These are phyloP conservation scores for Sugiyamaella castrensis DNA, from an alignment of 1,139 yeast species.

Conservation along the genomic window DNA sequence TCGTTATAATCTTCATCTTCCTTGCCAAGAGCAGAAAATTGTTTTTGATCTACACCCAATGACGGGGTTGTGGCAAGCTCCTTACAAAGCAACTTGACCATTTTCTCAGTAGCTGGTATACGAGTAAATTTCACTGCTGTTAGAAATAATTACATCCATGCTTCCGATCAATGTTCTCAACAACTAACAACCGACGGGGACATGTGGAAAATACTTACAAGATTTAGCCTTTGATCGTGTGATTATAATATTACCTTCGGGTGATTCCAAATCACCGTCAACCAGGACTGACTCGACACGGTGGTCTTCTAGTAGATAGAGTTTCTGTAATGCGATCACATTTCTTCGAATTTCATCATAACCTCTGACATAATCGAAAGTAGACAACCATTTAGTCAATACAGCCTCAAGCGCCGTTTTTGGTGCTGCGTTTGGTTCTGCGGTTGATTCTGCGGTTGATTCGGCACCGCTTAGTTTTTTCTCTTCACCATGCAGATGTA, in stretches of 20 bases:
- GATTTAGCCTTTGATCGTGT: constrained; percentile 80
- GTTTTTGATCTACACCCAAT: constrained; percentile 36
- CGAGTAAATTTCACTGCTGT: constrained; percentile 59
- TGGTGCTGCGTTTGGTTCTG: too few species aligned
- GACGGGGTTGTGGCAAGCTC: constrained; percentile 53
- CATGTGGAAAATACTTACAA: constrained; percentile 30
- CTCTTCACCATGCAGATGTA: constrained; percentile 37
- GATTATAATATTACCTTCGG: constrained; percentile 59
- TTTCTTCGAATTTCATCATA: constrained; percentile 65
- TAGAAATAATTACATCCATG: constrained; percentile 1
- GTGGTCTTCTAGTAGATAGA: constrained; percentile 58
- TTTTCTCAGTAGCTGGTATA: constrained; percentile 68
- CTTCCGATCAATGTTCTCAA: too few species aligned
- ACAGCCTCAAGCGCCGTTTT: constrained; percentile 47
- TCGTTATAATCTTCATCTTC: constrained; percentile 29
- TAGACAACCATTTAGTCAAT: constrained; percentile 74
- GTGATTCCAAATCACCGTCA: constrained; percentile 73
- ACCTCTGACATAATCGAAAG: constrained; percentile 80
- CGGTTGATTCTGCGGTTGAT: too few species aligned
- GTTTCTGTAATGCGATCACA: constrained; percentile 63
- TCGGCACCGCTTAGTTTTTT: neutral
- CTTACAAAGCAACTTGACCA: constrained; percentile 62
- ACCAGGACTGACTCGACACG: constrained; percentile 55
- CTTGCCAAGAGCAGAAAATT: constrained; percentile 26
- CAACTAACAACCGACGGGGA: too few species aligned